Base-by-base conservation (phyloP, 129 eudicot genomes). In the Ambrosia artemisiifolia region DNA sequence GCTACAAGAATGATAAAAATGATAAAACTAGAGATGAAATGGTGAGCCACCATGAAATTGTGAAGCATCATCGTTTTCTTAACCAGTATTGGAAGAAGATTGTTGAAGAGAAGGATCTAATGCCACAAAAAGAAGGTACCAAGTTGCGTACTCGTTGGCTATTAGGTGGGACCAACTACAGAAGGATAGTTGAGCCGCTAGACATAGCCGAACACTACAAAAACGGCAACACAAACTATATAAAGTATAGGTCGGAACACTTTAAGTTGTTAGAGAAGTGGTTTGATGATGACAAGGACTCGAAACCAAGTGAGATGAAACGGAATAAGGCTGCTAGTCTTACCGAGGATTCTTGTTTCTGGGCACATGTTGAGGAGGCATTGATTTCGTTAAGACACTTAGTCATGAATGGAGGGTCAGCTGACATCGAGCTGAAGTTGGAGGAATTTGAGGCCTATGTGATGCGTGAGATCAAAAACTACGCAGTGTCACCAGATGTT, bases 321-420 rank as follows among this genome's bases (percentile, higher is more conserved):
- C 69, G 65, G 6, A 63, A 12, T 7, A 24, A 75, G 48, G 71
- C 87, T 36, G 65, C 74, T n/a, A 81, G 84, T 65, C 69, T 76
- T 24, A 86, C 86, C 0, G 84, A 81, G 35, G 88, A 86, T 72
- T 81, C 92, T 43, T 78, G 88, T 42, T 86, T 86, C 33, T 86
- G 92, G 92, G 92, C 92, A 2, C 69, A 54, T 28, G 92, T 83
- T 0, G 92, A 86, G 76, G 92, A 86, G 51, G 86, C 88, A 3
- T 40, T 68, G 55, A 80, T 81, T 65, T 65, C 46, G 0, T 72
- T 74, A 11, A 1, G 14, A 1, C 19, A 63, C 3, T 61, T 86
- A 50, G 43, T 24, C 28, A 24, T 4, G 20, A 18, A 71, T 48
- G 84, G 70, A 42, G 75, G 56, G 13, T 48, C 49, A 7, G 7